Conservation (phyloP, 2,329 filamentous ascomycete species). For the Coleophoma cylindrospora region DNA sequence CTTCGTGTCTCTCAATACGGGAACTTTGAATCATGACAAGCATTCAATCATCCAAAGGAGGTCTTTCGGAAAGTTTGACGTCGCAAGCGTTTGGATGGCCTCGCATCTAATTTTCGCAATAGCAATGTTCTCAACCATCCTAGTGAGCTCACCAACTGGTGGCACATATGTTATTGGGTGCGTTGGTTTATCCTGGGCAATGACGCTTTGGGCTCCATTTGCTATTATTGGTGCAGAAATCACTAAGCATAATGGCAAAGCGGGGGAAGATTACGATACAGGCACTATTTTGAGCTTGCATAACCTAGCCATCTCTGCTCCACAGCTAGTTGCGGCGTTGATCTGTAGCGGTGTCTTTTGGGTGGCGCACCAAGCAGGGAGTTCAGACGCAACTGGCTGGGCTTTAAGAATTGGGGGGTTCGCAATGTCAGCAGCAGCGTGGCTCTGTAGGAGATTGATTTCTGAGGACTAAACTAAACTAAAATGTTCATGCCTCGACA, state of each 20-base stretch:
- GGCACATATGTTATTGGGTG: slow-evolving; percentile 6
- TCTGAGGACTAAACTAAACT: not conserved
- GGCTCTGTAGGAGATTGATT: not conserved
- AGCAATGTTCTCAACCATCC: slow-evolving; percentile 9
- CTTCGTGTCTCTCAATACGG: not conserved
- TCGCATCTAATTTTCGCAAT: slow-evolving; percentile 11
- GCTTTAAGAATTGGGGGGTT: slow-evolving; percentile 5
- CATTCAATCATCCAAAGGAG: not conserved
- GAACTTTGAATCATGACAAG: not conserved
- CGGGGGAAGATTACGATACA: slow-evolving; percentile 3
- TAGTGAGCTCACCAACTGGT: slow-evolving; percentile 5
- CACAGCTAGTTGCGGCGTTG: slow-evolving; percentile 8
- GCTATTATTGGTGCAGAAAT: slow-evolving; percentile 22
- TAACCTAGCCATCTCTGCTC: slow-evolving; percentile 10
- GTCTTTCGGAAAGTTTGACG: not conserved
- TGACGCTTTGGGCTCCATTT: slow-evolving; percentile 27
- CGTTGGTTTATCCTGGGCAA: slow-evolving; percentile 23
- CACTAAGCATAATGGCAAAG: not conserved
- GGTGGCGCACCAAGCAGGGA: not conserved
- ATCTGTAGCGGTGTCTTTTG: slow-evolving; percentile 4
- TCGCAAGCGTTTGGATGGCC: slow-evolving; percentile 7
- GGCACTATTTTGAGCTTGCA: slow-evolving; percentile 7
- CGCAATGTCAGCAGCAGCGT: slow-evolving; percentile 2
- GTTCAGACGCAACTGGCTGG: slow-evolving; percentile 2
- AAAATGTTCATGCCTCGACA: not conserved